phyloP scores from a whole-genome alignment of 352 stramenopile species.

The Phytophthora colocasiae region DNA sequence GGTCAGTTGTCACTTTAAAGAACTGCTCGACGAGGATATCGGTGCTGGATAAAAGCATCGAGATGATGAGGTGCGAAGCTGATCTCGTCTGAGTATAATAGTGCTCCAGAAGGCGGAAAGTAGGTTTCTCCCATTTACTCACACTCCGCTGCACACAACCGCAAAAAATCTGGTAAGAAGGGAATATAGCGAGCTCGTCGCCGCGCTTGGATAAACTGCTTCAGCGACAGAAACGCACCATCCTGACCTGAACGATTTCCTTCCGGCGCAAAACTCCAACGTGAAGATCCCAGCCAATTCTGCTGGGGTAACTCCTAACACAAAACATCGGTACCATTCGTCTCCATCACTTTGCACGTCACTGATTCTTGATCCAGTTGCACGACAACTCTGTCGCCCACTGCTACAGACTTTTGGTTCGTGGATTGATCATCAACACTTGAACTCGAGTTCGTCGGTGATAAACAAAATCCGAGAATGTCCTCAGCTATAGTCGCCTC shows the following conservation, averaged over 20 bases:
- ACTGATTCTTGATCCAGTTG: conserved; percentile 8
- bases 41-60: conserved; percentile 15
- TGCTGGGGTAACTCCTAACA: conserved; percentile 20
- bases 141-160: conserved; percentile 50
- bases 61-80: conserved; percentile 27
- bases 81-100: conserved; percentile 33
- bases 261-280: conserved; percentile 24
- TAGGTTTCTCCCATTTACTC: conserved; percentile 41
- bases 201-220: conserved; percentile 34
- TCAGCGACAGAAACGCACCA: conserved; percentile 28
- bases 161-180: conserved; percentile 53
- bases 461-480: conserved; percentile 4
- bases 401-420: conserved; percentile 6
- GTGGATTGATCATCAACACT: not conserved
- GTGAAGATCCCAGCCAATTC: conserved; percentile 32
- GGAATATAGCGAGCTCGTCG: conserved; percentile 48
- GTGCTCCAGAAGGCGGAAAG: conserved; percentile 34
- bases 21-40: conserved; percentile 25
- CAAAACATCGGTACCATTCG: conserved; percentile 20
- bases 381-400: conserved; percentile 30
- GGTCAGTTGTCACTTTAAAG: conserved; percentile 19
- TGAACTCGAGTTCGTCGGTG: not conserved
- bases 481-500: conserved; percentile 18
- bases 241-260: not conserved
- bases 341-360: conserved; percentile 24